phyloP scores from a whole-genome alignment of 1,284 basidiomycete genomes.

The Rhodotorula mucilaginosa region DNA sequence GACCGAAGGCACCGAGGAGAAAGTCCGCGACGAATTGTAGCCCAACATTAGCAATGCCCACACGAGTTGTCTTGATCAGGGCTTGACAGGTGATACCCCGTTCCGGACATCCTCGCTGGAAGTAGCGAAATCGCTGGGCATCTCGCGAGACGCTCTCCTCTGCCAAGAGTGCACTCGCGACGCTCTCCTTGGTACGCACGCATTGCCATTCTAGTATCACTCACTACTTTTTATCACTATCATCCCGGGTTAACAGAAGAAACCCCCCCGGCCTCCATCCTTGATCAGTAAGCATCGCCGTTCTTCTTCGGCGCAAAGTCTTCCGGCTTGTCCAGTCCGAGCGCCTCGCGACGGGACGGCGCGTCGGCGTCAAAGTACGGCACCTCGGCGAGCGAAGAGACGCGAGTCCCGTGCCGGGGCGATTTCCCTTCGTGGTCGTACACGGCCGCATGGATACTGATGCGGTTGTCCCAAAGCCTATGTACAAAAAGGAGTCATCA shows the following conservation, averaged over 20 bases:
- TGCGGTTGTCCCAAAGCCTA: constrained; percentile 1
- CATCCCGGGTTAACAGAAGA: too few relatives aligned
- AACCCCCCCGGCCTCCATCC: too few relatives aligned
- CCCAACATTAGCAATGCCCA: too few relatives aligned
- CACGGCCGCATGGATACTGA: neutral
- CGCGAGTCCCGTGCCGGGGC: constrained; percentile 43
- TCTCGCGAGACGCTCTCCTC: too few relatives aligned
- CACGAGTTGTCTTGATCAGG: too few relatives aligned
- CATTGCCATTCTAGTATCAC: too few relatives aligned
- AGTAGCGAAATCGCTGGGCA: too few relatives aligned
- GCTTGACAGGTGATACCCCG: too few relatives aligned
- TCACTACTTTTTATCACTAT: too few relatives aligned
- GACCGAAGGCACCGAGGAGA: constrained; percentile 9
- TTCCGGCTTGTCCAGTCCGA: constrained; percentile 17
- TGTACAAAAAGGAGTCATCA: neutral
- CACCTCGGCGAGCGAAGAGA: constrained; percentile 46
- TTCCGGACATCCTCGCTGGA: too few relatives aligned
- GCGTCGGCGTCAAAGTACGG: constrained; percentile 25
- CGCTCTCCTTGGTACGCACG: too few relatives aligned
- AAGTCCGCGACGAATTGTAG: constrained; percentile 26
- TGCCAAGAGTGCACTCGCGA: too few relatives aligned
- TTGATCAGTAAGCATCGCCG: neutral
- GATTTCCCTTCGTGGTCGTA: constrained; percentile 36
- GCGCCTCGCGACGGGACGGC: constrained; percentile 7
- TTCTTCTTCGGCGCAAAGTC: constrained; percentile 4